These are phyloP conservation scores for Ogataea chonburiensis DNA, from an alignment of 805 yeast species.

Conservation along the genomic window DNA sequence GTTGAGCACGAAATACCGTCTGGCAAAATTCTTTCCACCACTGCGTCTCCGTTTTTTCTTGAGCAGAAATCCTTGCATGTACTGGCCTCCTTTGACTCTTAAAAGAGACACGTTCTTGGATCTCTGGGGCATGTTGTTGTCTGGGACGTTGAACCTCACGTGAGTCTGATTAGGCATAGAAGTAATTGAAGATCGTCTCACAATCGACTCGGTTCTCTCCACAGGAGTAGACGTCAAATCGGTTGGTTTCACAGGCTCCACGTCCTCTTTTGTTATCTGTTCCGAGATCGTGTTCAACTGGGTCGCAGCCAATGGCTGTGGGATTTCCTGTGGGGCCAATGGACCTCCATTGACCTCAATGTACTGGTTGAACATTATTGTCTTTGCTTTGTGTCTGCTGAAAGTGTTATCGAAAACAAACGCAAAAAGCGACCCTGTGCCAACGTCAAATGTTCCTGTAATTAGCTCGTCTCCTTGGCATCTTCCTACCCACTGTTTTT, in stretches of 20 bases:
- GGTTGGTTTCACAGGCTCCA: slow-evolving; percentile 1
- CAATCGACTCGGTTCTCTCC: slow-evolving; percentile 1
- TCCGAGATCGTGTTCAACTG: slow-evolving; percentile 15
- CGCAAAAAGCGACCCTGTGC: slow-evolving; percentile 71
- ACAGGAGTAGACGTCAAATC: slow-evolving; percentile 5
- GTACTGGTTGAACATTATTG: slow-evolving; percentile 63
- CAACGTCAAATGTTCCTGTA: slow-evolving; percentile 60
- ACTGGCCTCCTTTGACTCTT: slow-evolving; percentile 61
- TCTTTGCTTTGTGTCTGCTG: slow-evolving; percentile 80
- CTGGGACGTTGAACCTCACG: slow-evolving; percentile 31
- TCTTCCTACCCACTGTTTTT: slow-evolving; percentile 54
- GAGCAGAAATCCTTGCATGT: slow-evolving; percentile 72
- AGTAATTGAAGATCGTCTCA: slow-evolving; percentile 5
- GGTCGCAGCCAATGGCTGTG: slow-evolving; percentile 7
- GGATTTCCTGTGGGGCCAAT: background rate
- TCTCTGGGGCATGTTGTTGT: slow-evolving; percentile 13
- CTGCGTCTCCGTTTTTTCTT: slow-evolving; percentile 74
- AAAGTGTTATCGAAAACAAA: slow-evolving; percentile 91
- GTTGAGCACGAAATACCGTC: slow-evolving; percentile 81
- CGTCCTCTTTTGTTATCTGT: slow-evolving; percentile 9
- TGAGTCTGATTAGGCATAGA: slow-evolving; percentile 14
- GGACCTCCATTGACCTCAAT: slow-evolving; percentile 19
- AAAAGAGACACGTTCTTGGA: slow-evolving; percentile 30
- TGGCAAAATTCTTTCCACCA: slow-evolving; percentile 80
- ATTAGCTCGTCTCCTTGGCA: slow-evolving; percentile 59